Evolutionary conservation across 257 asterid genomes (phyloP).

Genomic region (Capsicum chinense): DNA sequence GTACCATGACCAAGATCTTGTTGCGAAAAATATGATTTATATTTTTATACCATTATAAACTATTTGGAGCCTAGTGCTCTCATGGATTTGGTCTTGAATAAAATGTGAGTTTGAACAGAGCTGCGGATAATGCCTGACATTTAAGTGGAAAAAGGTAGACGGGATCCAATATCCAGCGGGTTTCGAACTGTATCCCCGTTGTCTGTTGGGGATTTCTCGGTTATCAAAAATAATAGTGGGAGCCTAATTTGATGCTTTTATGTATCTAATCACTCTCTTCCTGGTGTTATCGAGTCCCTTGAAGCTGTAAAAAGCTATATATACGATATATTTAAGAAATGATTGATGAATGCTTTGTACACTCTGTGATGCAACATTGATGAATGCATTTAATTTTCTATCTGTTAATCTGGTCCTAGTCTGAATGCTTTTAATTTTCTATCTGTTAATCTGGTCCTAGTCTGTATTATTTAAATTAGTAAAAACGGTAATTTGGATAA

Average conservation of each 20-base stretch:
- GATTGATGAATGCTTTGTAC: slow-evolving; percentile 8
- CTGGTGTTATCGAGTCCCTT: not conserved
- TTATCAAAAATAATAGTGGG: not conserved
- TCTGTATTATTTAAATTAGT: not conserved
- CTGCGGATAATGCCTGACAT: not conserved
- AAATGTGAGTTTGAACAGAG: not conserved
- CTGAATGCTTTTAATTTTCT: not conserved
- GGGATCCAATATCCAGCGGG: not conserved
- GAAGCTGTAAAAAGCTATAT: not conserved
- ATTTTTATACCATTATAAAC: not conserved
- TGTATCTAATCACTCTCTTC: not conserved
- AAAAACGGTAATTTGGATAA: slow-evolving; percentile 8
- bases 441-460: not conserved
- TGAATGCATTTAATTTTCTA: not conserved
- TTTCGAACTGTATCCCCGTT: not conserved
- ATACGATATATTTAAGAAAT: not conserved
- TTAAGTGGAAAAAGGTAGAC: not conserved
- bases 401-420: slow-evolving; percentile 1
- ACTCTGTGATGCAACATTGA: not conserved
- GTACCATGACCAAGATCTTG: not conserved
- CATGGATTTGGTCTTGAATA: not conserved
- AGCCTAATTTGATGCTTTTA: not conserved
- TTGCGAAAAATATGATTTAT: not conserved
- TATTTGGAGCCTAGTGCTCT: not conserved
- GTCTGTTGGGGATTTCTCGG: not conserved